Evolutionary conservation across 2,329 filamentous ascomycete species (phyloP).

Genomic region (Macrophomina phaseolina): DNA sequence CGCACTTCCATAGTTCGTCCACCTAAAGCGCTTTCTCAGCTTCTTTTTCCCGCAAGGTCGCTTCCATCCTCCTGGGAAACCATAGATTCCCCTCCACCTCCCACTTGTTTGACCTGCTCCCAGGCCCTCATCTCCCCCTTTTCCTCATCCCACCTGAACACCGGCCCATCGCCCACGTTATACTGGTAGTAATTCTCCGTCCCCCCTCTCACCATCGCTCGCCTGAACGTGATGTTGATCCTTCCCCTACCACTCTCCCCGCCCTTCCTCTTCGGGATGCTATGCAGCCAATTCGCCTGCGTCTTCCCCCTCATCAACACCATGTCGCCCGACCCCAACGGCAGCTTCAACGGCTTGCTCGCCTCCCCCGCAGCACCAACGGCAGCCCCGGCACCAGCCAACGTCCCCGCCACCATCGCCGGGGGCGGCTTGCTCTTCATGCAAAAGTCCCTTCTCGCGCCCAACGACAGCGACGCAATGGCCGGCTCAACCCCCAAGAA

Average conservation of each 20-base stretch:
- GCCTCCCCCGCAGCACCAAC: slow-evolving; percentile 29
- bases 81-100: background rate
- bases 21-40: background rate
- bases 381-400: slow-evolving; percentile 27
- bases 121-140: slow-evolving; percentile 58
- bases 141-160: slow-evolving; percentile 70
- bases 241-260: slow-evolving; percentile 66
- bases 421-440: slow-evolving; percentile 74
- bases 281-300: slow-evolving; percentile 79
- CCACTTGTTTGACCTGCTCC: slow-evolving; percentile 29
- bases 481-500: slow-evolving; percentile 73
- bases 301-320: slow-evolving; percentile 76
- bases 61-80: background rate
- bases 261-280: slow-evolving; percentile 75
- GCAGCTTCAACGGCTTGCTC: slow-evolving; percentile 53
- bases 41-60: background rate
- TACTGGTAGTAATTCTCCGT: slow-evolving; percentile 87
- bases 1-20: too few species aligned
- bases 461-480: slow-evolving; percentile 77
- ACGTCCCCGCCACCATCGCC: slow-evolving; percentile 33
- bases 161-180: slow-evolving; percentile 73
- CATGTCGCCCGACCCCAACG: slow-evolving; percentile 74
- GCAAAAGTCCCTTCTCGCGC: slow-evolving; percentile 74
- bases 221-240: slow-evolving; percentile 78
- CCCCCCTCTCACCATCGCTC: slow-evolving; percentile 71